Percentiles rank a stretch among this genome's conserved stretches.
phyloP scores from a whole-genome alignment of 176 grass and related monocot species.

The Avena insularis region DNA sequence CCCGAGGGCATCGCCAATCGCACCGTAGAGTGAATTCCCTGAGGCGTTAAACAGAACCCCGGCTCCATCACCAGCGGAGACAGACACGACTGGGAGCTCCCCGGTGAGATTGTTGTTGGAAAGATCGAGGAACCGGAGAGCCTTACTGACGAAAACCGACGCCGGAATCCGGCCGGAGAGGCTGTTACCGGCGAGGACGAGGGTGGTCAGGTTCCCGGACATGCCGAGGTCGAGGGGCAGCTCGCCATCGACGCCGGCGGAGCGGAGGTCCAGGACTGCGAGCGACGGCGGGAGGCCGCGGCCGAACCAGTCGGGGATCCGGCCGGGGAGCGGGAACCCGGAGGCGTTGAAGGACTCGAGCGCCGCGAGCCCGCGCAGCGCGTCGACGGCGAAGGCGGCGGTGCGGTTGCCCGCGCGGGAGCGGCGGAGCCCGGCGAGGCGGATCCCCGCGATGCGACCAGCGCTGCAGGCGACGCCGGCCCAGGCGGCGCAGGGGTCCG shows the following conservation, averaged over 20 bases:
- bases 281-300: conserved; percentile 54
- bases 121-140: conserved; percentile 66
- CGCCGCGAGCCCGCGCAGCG: conserved; percentile 55
- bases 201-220: conserved; percentile 59
- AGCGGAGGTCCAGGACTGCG: conserved; percentile 61
- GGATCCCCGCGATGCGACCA: conserved; percentile 61
- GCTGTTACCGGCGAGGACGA: conserved; percentile 60
- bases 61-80: not conserved
- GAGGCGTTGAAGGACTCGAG: conserved; percentile 75
- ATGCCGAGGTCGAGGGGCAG: conserved; percentile 63
- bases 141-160: conserved; percentile 49
- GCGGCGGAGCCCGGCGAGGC: conserved; percentile 68
- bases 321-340: conserved; percentile 73
- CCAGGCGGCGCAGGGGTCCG: conserved; percentile 72
- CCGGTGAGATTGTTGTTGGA: conserved; percentile 78
- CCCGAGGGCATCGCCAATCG: conserved; percentile 42
- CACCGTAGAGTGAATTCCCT: conserved; percentile 70
- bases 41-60: conserved; percentile 65
- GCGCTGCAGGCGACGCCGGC: conserved; percentile 65
- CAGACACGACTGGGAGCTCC: conserved; percentile 32
- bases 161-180: conserved; percentile 62
- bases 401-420: conserved; percentile 41
- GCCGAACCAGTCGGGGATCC: conserved; percentile 79
- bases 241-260: conserved; percentile 46
- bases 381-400: conserved; percentile 62